Evolutionary conservation across 2,329 filamentous ascomycete species (phyloP).

Genomic region (Apiospora koreana): DNA sequence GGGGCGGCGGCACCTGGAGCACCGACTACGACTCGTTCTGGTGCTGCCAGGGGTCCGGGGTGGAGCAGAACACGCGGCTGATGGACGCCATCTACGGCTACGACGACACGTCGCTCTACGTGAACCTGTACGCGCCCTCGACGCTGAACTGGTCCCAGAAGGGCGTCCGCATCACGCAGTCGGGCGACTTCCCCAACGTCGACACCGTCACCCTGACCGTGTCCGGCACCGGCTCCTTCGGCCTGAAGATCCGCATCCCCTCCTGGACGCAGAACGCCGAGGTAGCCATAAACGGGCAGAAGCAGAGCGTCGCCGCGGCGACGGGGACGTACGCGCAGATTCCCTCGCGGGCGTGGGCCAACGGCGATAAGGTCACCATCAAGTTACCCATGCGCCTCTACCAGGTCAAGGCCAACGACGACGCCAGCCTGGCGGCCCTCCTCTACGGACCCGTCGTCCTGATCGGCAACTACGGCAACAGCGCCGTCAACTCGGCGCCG

Average conservation of each 20-base stretch:
- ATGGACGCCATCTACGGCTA: constrained; percentile 55
- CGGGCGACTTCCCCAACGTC: constrained; percentile 42
- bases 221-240: constrained; percentile 31
- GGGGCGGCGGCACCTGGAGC: constrained; percentile 56
- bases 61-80: constrained; percentile 53
- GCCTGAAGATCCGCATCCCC: constrained; percentile 46
- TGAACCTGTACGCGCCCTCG: constrained; percentile 52
- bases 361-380: constrained; percentile 44
- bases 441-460: constrained; percentile 49
- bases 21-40: constrained; percentile 55
- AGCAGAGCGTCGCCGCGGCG: constrained; percentile 22
- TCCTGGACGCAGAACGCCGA: constrained; percentile 42
- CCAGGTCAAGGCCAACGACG: constrained; percentile 48
- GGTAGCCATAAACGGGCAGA: constrained; percentile 43
- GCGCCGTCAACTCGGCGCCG: constrained; percentile 27
- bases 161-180: constrained; percentile 42
- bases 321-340: constrained; percentile 45
- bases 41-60: constrained; percentile 54
- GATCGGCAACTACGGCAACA: constrained; percentile 45
- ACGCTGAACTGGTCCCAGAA: constrained; percentile 44
- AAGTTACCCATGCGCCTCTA: constrained; percentile 47
- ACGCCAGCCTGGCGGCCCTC: constrained; percentile 42
- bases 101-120: constrained; percentile 42
- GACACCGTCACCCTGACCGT: constrained; percentile 43
- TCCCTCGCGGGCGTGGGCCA: constrained; percentile 39